Evolutionary conservation across 371 early-diverging fungal genomes (phyloP), one percentile per base, ranked within the genome.

Genomic region (Mortierella sp.): DNA sequence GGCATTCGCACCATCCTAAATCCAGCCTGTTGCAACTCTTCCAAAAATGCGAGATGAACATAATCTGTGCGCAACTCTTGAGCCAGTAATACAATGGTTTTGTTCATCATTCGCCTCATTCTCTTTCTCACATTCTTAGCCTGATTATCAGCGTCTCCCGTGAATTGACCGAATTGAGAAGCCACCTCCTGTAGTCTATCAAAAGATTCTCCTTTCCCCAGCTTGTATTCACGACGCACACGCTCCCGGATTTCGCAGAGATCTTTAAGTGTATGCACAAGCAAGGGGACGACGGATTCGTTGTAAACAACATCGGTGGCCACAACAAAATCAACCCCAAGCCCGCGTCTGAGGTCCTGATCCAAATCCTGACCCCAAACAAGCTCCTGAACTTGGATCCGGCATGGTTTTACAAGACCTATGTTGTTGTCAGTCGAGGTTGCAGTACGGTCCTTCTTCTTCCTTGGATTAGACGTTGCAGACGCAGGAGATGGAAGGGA

Each of bases 241-340:
- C 62, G 47, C 24, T 74, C 68, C 18, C 80, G 75, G 12, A 75
- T 54, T 45, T 68, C 54, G 20, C 80, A 80, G 18, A 80, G 54
- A 8, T 72, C 66, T 16, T 68, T 62, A 3, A 80, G 61, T 0
- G 80, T 80, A 10, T 66, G 65, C 5, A 75, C 69, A 37, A 75
- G 72, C 12, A 71, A 62, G 4, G 80, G 72, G n/a, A 72, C 70
- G 10, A 80, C 47, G 2, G 80, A 75, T 49, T 80, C 80, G 60
- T 80, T 80, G 62, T 80, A 80, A 28, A 80, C 71, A 26, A 80
- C 80, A 75, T 80, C 80, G 3, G 80, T 80, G 28, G 80, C 80
- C 0, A 80, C 52, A 5, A 80, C 66, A 52, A 61, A 80, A 24
- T 80, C 80, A 20, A 80, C 47, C 2, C 80, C 80, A 18, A 75